Base-by-base conservation (phyloP, 306 rosid species). In the Sesbania bispinosa region DNA sequence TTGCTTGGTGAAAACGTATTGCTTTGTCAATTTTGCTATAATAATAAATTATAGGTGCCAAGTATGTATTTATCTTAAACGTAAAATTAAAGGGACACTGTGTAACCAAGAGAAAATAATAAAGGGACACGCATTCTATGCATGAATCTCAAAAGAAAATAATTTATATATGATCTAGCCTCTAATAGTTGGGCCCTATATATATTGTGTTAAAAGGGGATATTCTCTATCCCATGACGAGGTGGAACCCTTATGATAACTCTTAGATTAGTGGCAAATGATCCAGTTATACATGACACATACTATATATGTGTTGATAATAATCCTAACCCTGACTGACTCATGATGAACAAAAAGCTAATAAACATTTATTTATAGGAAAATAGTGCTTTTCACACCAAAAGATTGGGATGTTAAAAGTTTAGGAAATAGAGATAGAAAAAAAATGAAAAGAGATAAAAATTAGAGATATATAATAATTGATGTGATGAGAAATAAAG, bases 1-100 rank as follows among this genome's bases (percentile, higher is more conserved):
- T 78, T 82, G 78, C 86, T 78, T 79, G 20, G 53, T 67, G 65
- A 51, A 71, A 75, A 73, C 62, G 64, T 21, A 20, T 75, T 75
- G 72, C 81, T 75, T 45, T 71, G 69, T 75, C 64, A 78, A 63
- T 83, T 78, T 74, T 29, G 64, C 59, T 57, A 54, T 70, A 42
- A 75, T 75, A 71, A 75, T 48, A 58, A 60, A 62, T 15, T 61
- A 39, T 64, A 69, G 71, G 48, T 76, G 69, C 54, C 58, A 16
- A 13, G 63, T 32, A 29, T n/a, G 19, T 24, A 8, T 23, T 11
- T 53, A 7, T 54, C 30, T 45, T 38, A 58, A 48, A 47, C 50
- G 51, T 67, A 42, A 61, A 79, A 59, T 54, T 24, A 24, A 78
- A 30, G 74, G 36, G 30, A 53, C 71, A 21, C 60, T 16, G 0